These are phyloP conservation scores for Vigna nakashimae DNA, from an alignment of 306 rosid species.

Conservation along the genomic window DNA sequence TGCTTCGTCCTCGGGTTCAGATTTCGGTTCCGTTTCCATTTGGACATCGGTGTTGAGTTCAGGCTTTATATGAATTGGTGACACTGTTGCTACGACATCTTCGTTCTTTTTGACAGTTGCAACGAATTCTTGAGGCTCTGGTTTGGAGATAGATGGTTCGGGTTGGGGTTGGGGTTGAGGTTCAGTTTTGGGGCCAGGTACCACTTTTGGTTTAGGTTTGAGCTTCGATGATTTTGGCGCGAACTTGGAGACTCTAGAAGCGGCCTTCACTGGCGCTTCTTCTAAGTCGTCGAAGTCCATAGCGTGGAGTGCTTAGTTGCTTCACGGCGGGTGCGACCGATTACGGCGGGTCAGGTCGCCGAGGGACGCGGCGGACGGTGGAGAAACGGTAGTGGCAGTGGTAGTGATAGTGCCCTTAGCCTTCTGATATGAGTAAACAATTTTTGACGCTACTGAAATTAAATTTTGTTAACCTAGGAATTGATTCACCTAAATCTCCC, in stretches of 20 bases:
- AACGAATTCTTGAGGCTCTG: conserved; percentile 48
- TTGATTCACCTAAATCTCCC: too few relatives aligned
- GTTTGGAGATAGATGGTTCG: conserved; percentile 37
- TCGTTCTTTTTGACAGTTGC: conserved; percentile 42
- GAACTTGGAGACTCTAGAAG: conserved; percentile 65
- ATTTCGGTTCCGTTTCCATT: conserved; percentile 51
- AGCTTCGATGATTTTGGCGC: conserved; percentile 71
- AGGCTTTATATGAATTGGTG: conserved; percentile 13
- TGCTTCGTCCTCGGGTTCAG: conserved; percentile 47
- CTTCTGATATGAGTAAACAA: too few relatives aligned
- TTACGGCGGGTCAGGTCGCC: neutral
- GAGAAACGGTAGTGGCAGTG: too few relatives aligned
- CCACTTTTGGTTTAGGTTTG: conserved; percentile 57
- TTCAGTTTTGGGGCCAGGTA: conserved; percentile 44
- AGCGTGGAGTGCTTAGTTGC: too few relatives aligned
- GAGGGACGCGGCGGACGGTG: neutral
- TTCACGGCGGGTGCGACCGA: neutral
- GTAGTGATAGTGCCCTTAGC: too few relatives aligned
- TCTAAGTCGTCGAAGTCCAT: conserved; percentile 90
- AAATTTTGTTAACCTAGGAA: neutral
- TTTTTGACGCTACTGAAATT: neutral
- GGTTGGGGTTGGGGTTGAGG: conserved; percentile 32
- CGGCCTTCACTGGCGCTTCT: conserved; percentile 46
- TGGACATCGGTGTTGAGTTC: conserved; percentile 51
- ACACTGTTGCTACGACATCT: conserved; percentile 33